These are phyloP conservation scores for Cryptosporidium tyzzeri DNA, from an alignment of 169 alveolate species.

Conservation along the genomic window DNA sequence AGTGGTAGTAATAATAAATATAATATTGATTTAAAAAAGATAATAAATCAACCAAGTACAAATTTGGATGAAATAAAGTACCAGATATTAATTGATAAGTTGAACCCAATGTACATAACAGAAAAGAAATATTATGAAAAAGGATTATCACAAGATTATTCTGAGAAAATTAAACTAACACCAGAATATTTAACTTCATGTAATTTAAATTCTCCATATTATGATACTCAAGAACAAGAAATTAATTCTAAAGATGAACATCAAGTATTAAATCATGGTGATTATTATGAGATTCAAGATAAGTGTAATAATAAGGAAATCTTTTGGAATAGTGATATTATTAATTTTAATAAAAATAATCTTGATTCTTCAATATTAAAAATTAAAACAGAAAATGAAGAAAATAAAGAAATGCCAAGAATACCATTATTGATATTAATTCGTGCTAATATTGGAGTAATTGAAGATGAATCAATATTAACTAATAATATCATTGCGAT, in stretches of 20 bases:
- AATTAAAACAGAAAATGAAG: not conserved
- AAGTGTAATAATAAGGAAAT: not conserved
- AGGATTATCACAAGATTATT: conserved; percentile 38
- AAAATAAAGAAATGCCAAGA: not conserved
- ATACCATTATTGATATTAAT: conserved; percentile 40
- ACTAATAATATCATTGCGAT: not conserved
- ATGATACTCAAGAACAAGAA: not conserved
- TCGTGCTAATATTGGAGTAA: not conserved
- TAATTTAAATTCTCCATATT: conserved; percentile 26
- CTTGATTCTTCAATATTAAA: not conserved
- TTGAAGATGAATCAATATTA: not conserved
- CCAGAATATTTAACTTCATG: conserved; percentile 51
- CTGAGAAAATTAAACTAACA: conserved; percentile 33
- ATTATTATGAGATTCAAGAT: not conserved
- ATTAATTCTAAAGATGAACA: not conserved
- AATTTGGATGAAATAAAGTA: not conserved
- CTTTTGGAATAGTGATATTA: not conserved
- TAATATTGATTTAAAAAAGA: not conserved
- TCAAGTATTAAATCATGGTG: not conserved
- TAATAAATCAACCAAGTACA: not conserved
- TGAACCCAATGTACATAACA: not conserved
- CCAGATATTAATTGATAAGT: not conserved
- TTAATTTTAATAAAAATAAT: not conserved
- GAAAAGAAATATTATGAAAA: conserved; percentile 7
- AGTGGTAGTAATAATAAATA: not conserved